Percentiles rank a stretch among this genome's conserved stretches.
These are phyloP conservation scores for Jasminum sambac DNA, from an alignment of 257 asterid species.

Conservation along the genomic window DNA sequence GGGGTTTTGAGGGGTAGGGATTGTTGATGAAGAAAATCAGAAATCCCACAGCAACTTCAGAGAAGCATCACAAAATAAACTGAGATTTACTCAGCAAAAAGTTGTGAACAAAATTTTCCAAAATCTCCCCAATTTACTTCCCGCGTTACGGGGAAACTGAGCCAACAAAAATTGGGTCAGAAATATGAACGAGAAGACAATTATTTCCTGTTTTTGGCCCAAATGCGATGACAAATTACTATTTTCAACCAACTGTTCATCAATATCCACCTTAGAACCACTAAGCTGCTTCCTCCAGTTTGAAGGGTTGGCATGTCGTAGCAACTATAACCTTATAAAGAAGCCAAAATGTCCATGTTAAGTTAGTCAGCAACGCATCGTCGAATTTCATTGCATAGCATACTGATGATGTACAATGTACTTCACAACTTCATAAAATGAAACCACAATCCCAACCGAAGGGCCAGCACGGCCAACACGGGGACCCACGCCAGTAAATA, in stretches of 20 bases:
- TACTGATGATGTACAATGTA: conserved; percentile 53
- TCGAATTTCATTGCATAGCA: conserved; percentile 26
- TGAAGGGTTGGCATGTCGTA: conserved; percentile 32
- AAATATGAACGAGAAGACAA: conserved; percentile 36
- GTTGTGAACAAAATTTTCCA: conserved; percentile 26
- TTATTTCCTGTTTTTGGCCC: conserved; percentile 29
- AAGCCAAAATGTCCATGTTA: neutral
- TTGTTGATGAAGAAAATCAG: no score
- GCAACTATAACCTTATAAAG: conserved; percentile 25
- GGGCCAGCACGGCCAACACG: conserved; percentile 99
- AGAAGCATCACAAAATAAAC: conserved; percentile 9
- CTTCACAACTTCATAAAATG: conserved; percentile 91
- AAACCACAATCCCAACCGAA: conserved; percentile 88
- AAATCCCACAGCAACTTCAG: neutral
- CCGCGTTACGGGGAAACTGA: conserved; percentile 22
- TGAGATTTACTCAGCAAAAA: conserved; percentile 43
- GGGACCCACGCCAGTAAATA: conserved; percentile 95
- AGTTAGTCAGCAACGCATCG: neutral
- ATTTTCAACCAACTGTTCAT: conserved; percentile 27
- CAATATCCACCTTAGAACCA: conserved; percentile 30
- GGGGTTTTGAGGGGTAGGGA: no score
- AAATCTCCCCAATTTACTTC: conserved; percentile 37
- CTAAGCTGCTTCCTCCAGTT: conserved; percentile 23
- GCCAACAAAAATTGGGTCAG: conserved; percentile 24
- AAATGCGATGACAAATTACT: conserved; percentile 22